Evolutionary conservation across 768 basidiomycete genomes (phyloP), one percentile per base, ranked within the genome.

Genomic region (Coprinellus aureogranulatus): DNA sequence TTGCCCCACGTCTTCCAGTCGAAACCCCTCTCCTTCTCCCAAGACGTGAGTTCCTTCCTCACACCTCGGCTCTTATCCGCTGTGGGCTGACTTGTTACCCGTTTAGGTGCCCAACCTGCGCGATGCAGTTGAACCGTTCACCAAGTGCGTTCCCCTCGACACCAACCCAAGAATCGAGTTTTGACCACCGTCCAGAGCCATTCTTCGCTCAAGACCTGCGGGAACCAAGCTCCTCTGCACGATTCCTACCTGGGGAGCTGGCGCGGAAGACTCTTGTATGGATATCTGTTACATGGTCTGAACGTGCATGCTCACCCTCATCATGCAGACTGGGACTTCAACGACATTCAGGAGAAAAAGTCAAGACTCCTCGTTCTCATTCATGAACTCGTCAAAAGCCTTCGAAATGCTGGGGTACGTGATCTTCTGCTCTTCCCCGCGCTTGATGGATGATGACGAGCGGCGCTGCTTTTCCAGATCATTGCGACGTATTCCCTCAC

Each of bases 321-420:
- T 58, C 23, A 51, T 52, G 39, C 57, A 88, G 87, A 78, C 64
- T 68, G 81, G 60, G 87, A 89, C 68, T 76, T 89, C 30, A 81
- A 88, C 64, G 88, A 90, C 70, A 75, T 89, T 57, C 75, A 89
- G 54, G 82, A 86, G 63, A 68, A 88, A 40, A 82, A 84, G 46
- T 79, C 85, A 47, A 80, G 84, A 45, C 81, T 82, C 41, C 74
- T 90, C 14, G 61, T 80, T 26, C 85, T 88, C 68, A 77, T 89
- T 41, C 88, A 89, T 64, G 78, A 83, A 60, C 73, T 88, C 28
- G 65, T 87, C 42, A 80, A 83, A 61, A 78, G 80, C 3, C 77
- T 90, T 42, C 81, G 82, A 40, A 77, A 81, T 2, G 77, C 80
- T 55, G 87, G 86, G 64, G 88, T 90, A 64, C 64, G 81, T 70